Base-by-base conservation (phyloP, 495 filamentous ascomycete genomes). In the Talaromyces ruber region DNA sequence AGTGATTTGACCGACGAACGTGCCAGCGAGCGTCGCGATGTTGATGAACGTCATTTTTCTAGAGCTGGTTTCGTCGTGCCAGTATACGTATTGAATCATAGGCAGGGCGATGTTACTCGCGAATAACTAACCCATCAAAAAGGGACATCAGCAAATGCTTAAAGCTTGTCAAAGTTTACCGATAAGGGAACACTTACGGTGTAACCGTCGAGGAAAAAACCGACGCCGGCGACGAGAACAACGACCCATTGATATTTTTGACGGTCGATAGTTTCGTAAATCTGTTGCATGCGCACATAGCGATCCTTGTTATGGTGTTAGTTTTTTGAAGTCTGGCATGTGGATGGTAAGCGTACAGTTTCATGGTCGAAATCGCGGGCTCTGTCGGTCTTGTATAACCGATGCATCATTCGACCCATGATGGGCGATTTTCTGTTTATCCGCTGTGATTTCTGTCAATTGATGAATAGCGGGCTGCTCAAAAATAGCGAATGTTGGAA, bases 191-290 rank as follows among this genome's bases (percentile, higher is more conserved):
- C 18, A 70, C 73, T 59, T 57, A 92, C 87, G 39, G 83, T 84
- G 63, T 88, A 88, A 63, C 83, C 84, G 72, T 87, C 85, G 9
- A 86, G 85, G 58, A 89, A 82, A 66, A 89, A 89, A 18, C 86
- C 86, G 1, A 85, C 81, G 18, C 82, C 85, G 12, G 86, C 84
- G 4, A 89, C 86, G 6, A 81, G 70, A 6, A 82, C 79, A 12
- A 81, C 77, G 29, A 79, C 67, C 75, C 76, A 78, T 68, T 80
- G 77, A 60, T 70, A 80, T 3, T 64, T 65, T 59, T 80, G 77
- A 14, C 77, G 73, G 67, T 80, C 77, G 62, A 80, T 79, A 3
- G 77, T 80, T 54, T 80, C 74, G 63, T 79, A 80, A 52, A 80
- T 74, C 63, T 80, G 77, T 63, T 72, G 74, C 70, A 74, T 77